Percentiles rank a stretch among this genome's conserved stretches.
phyloP scores from a whole-genome alignment of 2,329 filamentous ascomycete species.

The Thielaviopsis populi region DNA sequence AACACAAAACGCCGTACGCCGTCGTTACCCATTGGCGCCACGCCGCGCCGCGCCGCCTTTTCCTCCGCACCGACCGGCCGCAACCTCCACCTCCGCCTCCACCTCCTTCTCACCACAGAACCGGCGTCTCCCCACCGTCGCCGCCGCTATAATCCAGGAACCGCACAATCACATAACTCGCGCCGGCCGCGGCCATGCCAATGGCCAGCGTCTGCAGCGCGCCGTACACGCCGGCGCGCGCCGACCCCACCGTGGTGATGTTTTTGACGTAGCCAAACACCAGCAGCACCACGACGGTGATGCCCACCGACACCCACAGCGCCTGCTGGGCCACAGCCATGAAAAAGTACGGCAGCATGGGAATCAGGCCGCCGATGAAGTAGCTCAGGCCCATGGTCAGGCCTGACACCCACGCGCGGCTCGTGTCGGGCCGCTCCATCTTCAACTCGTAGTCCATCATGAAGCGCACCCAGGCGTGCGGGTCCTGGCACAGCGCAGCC shows the following conservation, averaged over 20 bases:
- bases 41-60: no score
- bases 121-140: conserved; percentile 1
- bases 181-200: conserved; percentile 49
- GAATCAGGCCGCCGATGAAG: conserved; percentile 55
- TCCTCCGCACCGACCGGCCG: neutral
- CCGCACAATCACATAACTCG: conserved; percentile 48
- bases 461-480: conserved; percentile 38
- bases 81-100: no score
- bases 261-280: conserved; percentile 53
- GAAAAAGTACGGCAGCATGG: conserved; percentile 55
- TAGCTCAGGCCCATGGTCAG: conserved; percentile 54
- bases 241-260: conserved; percentile 29
- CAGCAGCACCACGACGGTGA: conserved; percentile 47
- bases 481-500: conserved; percentile 33
- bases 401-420: conserved; percentile 39
- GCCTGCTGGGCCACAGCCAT: conserved; percentile 31
- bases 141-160: conserved; percentile 30
- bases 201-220: conserved; percentile 50
- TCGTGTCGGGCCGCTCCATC: conserved; percentile 31
- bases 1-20: neutral
- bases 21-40: neutral
- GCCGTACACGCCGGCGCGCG: conserved; percentile 38
- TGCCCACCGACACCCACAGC: conserved; percentile 42
- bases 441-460: conserved; percentile 45
- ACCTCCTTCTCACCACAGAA: neutral